Base-by-base conservation (phyloP, 345 rosid species). In the Orychophragmus violaceus region DNA sequence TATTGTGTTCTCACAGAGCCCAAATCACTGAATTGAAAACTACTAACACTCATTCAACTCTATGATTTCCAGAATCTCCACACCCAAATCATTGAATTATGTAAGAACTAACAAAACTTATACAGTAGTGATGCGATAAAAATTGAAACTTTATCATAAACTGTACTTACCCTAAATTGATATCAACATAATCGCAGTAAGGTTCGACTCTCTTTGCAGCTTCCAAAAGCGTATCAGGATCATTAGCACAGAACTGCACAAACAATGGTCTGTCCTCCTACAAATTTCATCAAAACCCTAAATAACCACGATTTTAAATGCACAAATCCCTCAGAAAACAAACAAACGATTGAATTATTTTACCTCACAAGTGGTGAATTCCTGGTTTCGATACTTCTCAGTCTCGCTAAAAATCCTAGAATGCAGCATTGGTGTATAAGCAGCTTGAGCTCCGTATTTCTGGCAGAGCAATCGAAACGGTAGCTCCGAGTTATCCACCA, bases 401-500 rank as follows among this genome's bases (percentile, higher is more conserved):
- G 58, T 83, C 83, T 90, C 96, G 0, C 76, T 81, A 74, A 94
- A 90, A 37, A 88, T 85, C 69, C 96, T 74, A 1, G 97, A 90
- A 80, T 94, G 99, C 48, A 94, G 74, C 97, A 94, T 94, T 3
- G 96, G 99, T 11, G 96, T 88, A 39, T 90, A 90, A 3, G 96
- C 99, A 27, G 95, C 97, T 22, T 82, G 80, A 22, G 99, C 99
- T 5, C 99, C 97, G 60, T 84, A 90, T 79, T 87, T 88, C 28
- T 89, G 82, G 17, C 97, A 94, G 4, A 94, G 97, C 91, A 94
- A 76, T 52, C 99, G 77, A 79, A 90, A 90, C 12, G 97, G 99
- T 8, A 94, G 88, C 86, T 88, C 99, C 3, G 97, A 94, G 74
- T 94, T 94, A 64, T 94, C 99, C 54, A 90, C 99, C 97, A 94